These are phyloP conservation scores for Leptographium flavum DNA, from an alignment of 2,329 filamentous ascomycete genomes.

Conservation along the genomic window DNA sequence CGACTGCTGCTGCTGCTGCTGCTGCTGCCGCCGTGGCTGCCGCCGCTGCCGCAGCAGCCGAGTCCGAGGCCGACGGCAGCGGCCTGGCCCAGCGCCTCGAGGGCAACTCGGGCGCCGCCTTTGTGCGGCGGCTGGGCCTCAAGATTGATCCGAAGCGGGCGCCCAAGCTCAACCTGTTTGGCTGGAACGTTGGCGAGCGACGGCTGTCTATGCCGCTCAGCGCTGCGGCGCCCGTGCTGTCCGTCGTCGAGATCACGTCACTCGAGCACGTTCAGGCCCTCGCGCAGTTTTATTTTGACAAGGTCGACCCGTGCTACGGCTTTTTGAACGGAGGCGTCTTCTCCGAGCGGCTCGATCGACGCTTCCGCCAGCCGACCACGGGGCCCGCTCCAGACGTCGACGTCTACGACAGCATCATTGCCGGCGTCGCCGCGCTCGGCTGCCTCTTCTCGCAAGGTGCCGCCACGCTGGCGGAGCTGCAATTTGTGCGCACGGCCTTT, in stretches of 20 bases:
- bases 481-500: constrained; percentile 23
- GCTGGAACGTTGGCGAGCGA: background rate
- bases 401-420: constrained; percentile 32
- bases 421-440: constrained; percentile 40
- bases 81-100: constrained; percentile 3
- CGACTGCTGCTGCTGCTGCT: background rate
- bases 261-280: constrained; percentile 31
- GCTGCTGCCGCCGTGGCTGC: background rate
- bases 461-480: constrained; percentile 25
- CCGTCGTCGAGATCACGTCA: constrained; percentile 24
- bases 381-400: constrained; percentile 11
- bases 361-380: constrained; percentile 17
- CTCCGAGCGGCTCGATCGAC: constrained; percentile 14
- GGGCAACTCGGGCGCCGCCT: constrained; percentile 4
- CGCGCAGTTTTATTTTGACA: constrained; percentile 33
- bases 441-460: constrained; percentile 32
- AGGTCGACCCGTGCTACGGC: constrained; percentile 36
- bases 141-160: constrained; percentile 5
- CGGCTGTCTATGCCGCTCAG: background rate
- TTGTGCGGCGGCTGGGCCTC: constrained; percentile 4
- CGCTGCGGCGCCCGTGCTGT: background rate
- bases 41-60: background rate
- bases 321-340: constrained; percentile 26
- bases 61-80: background rate
- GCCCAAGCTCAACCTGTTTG: constrained; percentile 5